phyloP scores from a whole-genome alignment of 768 basidiomycete species.

The Coprinopsis marcescibilis region DNA sequence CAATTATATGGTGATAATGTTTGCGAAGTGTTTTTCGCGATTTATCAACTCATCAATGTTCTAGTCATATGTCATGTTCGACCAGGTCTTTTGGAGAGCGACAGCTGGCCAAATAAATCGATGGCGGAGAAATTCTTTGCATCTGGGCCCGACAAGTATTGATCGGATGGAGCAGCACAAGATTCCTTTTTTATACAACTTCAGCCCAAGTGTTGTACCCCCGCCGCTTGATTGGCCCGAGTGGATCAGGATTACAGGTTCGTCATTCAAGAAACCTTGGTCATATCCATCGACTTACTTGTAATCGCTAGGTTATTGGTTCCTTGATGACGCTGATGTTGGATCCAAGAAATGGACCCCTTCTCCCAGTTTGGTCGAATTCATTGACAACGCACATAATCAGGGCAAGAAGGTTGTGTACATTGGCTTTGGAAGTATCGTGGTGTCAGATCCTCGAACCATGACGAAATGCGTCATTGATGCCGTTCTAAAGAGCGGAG shows the following conservation, averaged over 20 bases:
- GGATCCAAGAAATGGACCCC: slow-evolving; percentile 87
- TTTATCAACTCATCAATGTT: no score
- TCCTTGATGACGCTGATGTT: slow-evolving; percentile 89
- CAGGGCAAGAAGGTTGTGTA: slow-evolving; percentile 88
- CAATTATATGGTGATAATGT: slow-evolving; percentile 82
- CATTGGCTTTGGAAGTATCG: slow-evolving; percentile 96
- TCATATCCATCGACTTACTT: slow-evolving; percentile 1
- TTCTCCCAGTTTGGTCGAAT: slow-evolving; percentile 70
- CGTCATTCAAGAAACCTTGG: slow-evolving; percentile 5
- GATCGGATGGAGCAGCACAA: slow-evolving; percentile 98
- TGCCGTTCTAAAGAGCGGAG: slow-evolving; percentile 80
- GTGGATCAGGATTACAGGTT: slow-evolving; percentile 93
- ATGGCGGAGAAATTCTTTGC: slow-evolving; percentile 77
- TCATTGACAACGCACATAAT: slow-evolving; percentile 74
- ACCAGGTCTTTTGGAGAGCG: slow-evolving; percentile 96
- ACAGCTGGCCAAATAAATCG: slow-evolving; percentile 92
- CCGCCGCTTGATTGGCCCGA: slow-evolving; percentile 98
- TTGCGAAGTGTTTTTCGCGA: slow-evolving; percentile 1
- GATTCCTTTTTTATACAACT: slow-evolving; percentile 97
- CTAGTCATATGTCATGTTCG: slow-evolving; percentile 94
- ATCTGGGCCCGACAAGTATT: slow-evolving; percentile 73
- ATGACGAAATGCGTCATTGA: slow-evolving; percentile 93
- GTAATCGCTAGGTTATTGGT: slow-evolving; percentile 81
- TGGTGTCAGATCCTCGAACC: slow-evolving; percentile 88
- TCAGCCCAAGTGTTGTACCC: slow-evolving; percentile 85